These are phyloP conservation scores for Peronospora tabacina DNA, from an alignment of 352 stramenopile species.

Conservation along the genomic window DNA sequence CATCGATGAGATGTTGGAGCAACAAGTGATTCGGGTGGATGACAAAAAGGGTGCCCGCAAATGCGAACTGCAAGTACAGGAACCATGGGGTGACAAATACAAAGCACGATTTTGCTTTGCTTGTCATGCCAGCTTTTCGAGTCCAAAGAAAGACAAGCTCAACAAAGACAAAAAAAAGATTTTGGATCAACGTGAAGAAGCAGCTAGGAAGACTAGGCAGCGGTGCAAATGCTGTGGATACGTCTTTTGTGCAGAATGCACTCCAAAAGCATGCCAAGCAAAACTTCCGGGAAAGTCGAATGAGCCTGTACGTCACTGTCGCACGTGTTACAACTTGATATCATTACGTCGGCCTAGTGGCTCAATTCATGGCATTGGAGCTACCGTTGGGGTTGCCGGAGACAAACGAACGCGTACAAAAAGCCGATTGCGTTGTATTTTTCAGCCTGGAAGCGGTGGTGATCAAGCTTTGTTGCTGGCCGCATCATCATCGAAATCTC, in stretches of 20 bases:
- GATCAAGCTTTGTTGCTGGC: constrained; percentile 15
- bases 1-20: constrained; percentile 72
- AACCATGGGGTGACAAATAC: constrained; percentile 74
- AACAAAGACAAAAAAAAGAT: constrained; percentile 9
- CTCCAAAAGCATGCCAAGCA: constrained; percentile 62
- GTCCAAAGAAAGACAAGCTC: constrained; percentile 36
- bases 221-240: constrained; percentile 81
- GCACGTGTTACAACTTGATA: constrained; percentile 69
- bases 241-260: constrained; percentile 71
- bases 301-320: constrained; percentile 67
- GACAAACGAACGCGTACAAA: constrained; percentile 32
- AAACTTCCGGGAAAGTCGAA: constrained; percentile 53
- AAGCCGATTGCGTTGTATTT: constrained; percentile 53
- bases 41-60: constrained; percentile 30
- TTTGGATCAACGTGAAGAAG: constrained; percentile 11
- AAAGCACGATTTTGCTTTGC: constrained; percentile 65
- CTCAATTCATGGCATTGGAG: constrained; percentile 34
- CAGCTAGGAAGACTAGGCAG: constrained; percentile 36
- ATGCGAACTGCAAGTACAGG: constrained; percentile 68
- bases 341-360: constrained; percentile 55
- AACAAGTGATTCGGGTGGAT: constrained; percentile 72
- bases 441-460: constrained; percentile 30
- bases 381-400: constrained; percentile 20
- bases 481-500: constrained; percentile 9
- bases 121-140: constrained; percentile 50